Evolutionary conservation across 345 rosid species (phyloP).

Genomic region (Arabidopsis suecica): DNA sequence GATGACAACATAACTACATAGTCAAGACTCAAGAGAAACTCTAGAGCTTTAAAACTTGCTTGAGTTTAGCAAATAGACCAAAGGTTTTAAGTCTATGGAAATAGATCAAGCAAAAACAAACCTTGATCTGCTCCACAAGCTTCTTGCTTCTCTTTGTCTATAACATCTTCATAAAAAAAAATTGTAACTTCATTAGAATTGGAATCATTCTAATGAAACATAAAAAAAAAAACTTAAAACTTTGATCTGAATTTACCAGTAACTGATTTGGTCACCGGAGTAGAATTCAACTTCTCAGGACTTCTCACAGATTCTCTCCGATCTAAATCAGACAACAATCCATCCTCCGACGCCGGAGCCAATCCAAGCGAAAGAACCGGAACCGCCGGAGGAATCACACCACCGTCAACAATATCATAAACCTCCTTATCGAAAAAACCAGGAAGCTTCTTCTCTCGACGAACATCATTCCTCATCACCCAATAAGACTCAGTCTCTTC

Average conservation of each 20-base stretch:
- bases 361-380: slow-evolving; percentile 52
- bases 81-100: background rate
- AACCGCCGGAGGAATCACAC: slow-evolving; percentile 34
- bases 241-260: slow-evolving; percentile 45
- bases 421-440: slow-evolving; percentile 96
- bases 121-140: slow-evolving; percentile 44
- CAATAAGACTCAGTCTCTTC: slow-evolving; percentile 91
- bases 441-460: slow-evolving; percentile 86
- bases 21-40: background rate
- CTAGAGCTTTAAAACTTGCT: background rate
- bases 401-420: slow-evolving; percentile 82
- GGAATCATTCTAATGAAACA: background rate
- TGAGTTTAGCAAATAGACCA: background rate
- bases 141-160: slow-evolving; percentile 60
- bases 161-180: slow-evolving; percentile 13
- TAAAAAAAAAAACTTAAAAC: background rate
- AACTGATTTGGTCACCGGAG: slow-evolving; percentile 49
- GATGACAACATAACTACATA: background rate
- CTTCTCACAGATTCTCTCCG: slow-evolving; percentile 55
- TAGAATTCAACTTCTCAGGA: slow-evolving; percentile 51
- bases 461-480: slow-evolving; percentile 90
- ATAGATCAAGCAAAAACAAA: slow-evolving; percentile 39
- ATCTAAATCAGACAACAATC: slow-evolving; percentile 73
- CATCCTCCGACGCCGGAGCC: slow-evolving; percentile 56
- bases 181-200: slow-evolving; percentile 5